Base-by-base conservation (phyloP, 2,329 filamentous ascomycete species). In the Colletotrichum filicis region DNA sequence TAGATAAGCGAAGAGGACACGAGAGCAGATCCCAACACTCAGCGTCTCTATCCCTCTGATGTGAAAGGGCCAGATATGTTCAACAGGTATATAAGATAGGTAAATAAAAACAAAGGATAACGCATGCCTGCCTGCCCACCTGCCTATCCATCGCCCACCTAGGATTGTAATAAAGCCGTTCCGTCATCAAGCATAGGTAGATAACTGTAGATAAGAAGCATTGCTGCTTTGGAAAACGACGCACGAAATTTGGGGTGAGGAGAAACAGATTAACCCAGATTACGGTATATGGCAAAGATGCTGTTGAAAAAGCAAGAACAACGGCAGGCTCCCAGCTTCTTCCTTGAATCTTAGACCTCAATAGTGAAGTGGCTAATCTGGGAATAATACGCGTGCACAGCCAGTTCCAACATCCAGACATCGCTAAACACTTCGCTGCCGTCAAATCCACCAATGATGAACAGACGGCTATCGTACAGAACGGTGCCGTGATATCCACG, bases 311-410 rank as follows among this genome's bases (percentile, higher is more conserved):
- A 19, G 32, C 49, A 46, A 63, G 22, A 32, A 63, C 49, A 42
- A 62, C 46, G 58, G 60, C 66, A 26, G 24, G 7, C 42, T 9
- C 16, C 42, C 42, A n/a, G 42, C 8, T 19, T 9, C 42, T 19
- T 57, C 35, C 35, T 57, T 28, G 11, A 35, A 14, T 66, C 55
- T 72, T 68, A 92, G 72, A 93, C 90, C 78, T 92, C 91, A 77
- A 93, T 93, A 52, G 86, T 91, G 76, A 93, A 93, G 80, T 93
- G 91, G 79, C 91, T 92, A 79, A 93, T 93, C 81, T 93, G 92
- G 74, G 91, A 92, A 78, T 93, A 93, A 79, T 93, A 93, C 49
- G 91, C 89, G 80, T 93, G 91, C 12, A 93, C 91, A 2, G 91
- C 92, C 77, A 93, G 82, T 82, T 93, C 92, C 67, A 93, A 82